These are phyloP conservation scores for Ocimum tenuiflorum DNA, from an alignment of 257 asterid species.

Conservation along the genomic window DNA sequence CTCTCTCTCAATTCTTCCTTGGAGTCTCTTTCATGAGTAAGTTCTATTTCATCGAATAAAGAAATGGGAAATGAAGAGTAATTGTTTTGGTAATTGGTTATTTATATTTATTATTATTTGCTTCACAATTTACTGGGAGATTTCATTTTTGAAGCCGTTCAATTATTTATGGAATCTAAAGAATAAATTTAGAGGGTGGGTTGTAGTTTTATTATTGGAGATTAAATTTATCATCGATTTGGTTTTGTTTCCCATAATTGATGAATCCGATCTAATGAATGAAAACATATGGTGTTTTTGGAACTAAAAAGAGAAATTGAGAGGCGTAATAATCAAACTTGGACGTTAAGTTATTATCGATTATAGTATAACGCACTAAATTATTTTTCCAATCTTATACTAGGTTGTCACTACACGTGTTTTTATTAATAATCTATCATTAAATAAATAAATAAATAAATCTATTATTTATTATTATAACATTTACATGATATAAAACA, in stretches of 20 bases:
- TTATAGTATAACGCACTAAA: not conserved
- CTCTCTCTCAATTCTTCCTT: constrained; percentile 26
- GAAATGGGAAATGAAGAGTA: not conserved
- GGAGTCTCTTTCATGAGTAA: not conserved
- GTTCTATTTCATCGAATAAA: not conserved
- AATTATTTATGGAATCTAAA: too few relatives aligned
- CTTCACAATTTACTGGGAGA: not conserved
- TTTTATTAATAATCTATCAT: too few relatives aligned
- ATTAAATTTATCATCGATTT: too few relatives aligned
- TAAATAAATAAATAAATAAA: too few relatives aligned
- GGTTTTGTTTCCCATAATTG: not conserved
- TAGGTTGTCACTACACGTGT: too few relatives aligned
- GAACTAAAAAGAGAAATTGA: not conserved
- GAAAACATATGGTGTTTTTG: not conserved
- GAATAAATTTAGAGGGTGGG: not conserved
- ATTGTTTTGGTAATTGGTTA: not conserved
- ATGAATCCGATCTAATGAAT: not conserved
- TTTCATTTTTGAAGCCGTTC: not conserved
- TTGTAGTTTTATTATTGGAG: not conserved
- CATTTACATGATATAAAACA: too few relatives aligned
- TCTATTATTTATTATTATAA: too few relatives aligned
- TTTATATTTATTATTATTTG: not conserved
- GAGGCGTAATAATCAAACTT: too few relatives aligned
- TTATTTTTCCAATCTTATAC: not conserved
- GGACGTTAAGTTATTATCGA: not conserved